These are phyloP conservation scores for Talaromyces sp. DNA, from an alignment of 2,329 filamentous ascomycete genomes.

Conservation along the genomic window DNA sequence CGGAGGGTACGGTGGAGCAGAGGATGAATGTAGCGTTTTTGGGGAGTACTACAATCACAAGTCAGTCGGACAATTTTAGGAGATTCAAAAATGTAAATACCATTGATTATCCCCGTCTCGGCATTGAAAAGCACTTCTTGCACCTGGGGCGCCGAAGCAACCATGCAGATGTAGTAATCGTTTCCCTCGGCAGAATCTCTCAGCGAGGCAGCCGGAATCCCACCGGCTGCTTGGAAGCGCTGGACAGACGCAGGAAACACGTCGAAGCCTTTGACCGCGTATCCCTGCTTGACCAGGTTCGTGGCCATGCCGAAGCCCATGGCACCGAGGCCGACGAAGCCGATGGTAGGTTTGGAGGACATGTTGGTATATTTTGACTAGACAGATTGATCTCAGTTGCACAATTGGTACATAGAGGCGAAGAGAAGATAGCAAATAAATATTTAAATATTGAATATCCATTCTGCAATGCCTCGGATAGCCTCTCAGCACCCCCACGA, in stretches of 20 bases:
- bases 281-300: constrained; percentile 62
- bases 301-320: constrained; percentile 81
- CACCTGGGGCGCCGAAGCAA: constrained; percentile 65
- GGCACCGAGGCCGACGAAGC: constrained; percentile 70
- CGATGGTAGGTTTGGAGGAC: constrained; percentile 43
- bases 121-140: constrained; percentile 59
- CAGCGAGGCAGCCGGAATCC: constrained; percentile 53
- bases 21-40: constrained; percentile 57
- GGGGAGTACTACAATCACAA: constrained; percentile 39
- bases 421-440: neutral
- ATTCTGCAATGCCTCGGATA: neutral
- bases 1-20: constrained; percentile 64
- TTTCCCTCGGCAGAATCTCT: constrained; percentile 56
- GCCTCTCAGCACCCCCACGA: neutral
- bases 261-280: constrained; percentile 65
- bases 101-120: constrained; percentile 43
- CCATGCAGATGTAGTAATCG: constrained; percentile 65
- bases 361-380: neutral
- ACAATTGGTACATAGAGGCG: too few relatives aligned
- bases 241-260: constrained; percentile 62
- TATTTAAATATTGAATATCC: neutral
- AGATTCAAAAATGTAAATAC: constrained; percentile 8
- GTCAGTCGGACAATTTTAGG: constrained; percentile 13
- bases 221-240: constrained; percentile 58
- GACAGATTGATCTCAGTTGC: neutral